Evolutionary conservation across 2,329 filamentous ascomycete genomes (phyloP).

Genomic region (Fusarium pseudocircinatum): DNA sequence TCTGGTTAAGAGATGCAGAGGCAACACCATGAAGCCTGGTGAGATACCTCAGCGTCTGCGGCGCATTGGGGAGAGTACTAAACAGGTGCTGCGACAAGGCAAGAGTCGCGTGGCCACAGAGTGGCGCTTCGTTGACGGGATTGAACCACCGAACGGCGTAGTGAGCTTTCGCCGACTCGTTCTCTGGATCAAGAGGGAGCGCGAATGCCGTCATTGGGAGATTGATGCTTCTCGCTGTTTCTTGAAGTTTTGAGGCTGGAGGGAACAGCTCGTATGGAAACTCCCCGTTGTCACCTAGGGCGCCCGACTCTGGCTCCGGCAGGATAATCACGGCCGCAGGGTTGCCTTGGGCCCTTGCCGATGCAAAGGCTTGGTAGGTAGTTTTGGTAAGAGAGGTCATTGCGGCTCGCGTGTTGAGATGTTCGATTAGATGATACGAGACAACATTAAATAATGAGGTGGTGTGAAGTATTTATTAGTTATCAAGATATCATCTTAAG

Average conservation of each 20-base stretch:
- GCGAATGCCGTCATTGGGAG: neutral
- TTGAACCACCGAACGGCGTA: constrained; percentile 17
- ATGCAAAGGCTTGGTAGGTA: constrained; percentile 1
- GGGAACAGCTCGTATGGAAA: constrained; percentile 1
- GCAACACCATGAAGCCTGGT: constrained; percentile 6
- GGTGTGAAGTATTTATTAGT: neutral
- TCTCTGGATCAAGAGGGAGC: neutral
- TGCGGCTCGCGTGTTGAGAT: fast-evolving
- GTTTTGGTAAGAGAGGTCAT: neutral
- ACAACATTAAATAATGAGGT: too few species aligned
- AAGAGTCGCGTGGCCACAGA: constrained; percentile 2
- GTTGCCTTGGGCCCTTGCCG: neutral
- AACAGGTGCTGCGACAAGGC: constrained; percentile 4
- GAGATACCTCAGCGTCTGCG: neutral
- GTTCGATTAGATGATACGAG: too few species aligned
- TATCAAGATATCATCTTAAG: neutral
- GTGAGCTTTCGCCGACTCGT: neutral
- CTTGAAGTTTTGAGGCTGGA: neutral
- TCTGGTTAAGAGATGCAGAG: neutral
- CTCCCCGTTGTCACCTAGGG: fast-evolving
- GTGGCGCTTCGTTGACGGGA: neutral
- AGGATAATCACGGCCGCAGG: constrained; percentile 3
- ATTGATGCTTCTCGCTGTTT: neutral
- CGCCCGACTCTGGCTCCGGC: fast-evolving
- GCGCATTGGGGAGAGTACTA: neutral